Evolutionary conservation across 148 eudicot genomes (phyloP), one percentile per base, ranked within the genome.

Genomic region (Rhododendron mucronatum): DNA sequence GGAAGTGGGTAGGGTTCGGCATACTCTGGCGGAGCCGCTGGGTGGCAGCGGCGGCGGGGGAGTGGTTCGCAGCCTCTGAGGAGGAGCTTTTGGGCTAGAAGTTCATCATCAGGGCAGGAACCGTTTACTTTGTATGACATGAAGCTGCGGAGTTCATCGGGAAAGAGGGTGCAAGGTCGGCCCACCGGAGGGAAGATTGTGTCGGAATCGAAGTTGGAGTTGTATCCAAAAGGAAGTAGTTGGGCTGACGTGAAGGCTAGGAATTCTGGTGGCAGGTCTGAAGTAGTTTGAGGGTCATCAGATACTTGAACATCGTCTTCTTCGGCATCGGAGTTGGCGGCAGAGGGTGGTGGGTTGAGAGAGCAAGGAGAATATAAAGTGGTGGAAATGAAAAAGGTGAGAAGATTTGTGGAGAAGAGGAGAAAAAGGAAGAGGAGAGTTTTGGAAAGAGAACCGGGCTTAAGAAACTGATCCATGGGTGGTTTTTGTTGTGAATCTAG

Each of bases 1-100:
- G 93, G 91, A 81, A 89, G 81, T 14, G 91, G 89, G 86, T 81
- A 76, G 21, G 91, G 93, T 20, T 91, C 93, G 0, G 81, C 89
- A 39, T 84, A 85, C 10, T 85, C 78, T 2, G 35, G 21, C 6
- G 85, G 86, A 69, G 93, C 88, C 0, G 89, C 91, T 47, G 93
- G 85, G 74, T 82, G 91, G 86, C 93, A 92, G 5, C 93, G 90
- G 50, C 93, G 89, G 44, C 93, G 88, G 3, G 93, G 93, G 18
- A 90, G 89, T 16, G 93, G 93, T 87, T 92, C 90, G n/a, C 93
- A 92, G 41, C 92, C 92, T 35, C 78, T 86, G 26, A 92, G 92
- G 33, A 92, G 84, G 71, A 92, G 90, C 81, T 86, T 89, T 73
- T 92, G 92, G 23, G 89, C 89, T 20, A 92, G 78, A 44, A 83